Evolutionary conservation across 2,329 filamentous ascomycete genomes (phyloP), one percentile per base, ranked within the genome.

Genomic region (Achaetomium macrosporum): DNA sequence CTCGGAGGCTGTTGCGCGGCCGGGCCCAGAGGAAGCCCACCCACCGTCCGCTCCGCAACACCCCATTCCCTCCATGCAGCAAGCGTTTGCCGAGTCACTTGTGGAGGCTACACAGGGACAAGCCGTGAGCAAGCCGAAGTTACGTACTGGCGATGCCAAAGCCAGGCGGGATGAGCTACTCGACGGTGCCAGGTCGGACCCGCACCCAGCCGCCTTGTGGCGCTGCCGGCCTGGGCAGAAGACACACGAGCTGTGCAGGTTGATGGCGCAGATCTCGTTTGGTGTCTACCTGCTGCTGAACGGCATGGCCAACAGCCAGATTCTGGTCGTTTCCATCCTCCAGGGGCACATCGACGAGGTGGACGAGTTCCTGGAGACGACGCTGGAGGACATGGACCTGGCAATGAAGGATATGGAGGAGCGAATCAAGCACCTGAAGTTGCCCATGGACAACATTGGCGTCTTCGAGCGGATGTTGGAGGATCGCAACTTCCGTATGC

Each of bases 311-410:
- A 95, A 92, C 69, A 95, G 89, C 61, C 88, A 95, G 60, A 78
- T 83, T 33, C 88, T 95, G 66, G 92, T 96, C 12, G 85, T 96
- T 58, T 84, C 79, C 59, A 97, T 97, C 49, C 76, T 97, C 51
- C 90, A 96, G 65, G 84, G 82, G 13, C 92, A 97, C 68, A 93
- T 97, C 56, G 88, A 96, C 65, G 92, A 97, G 68, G 82, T 97
- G 30, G 93, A 97, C 69, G 85, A 87, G 63, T 96, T 96, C 64
- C 74, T 97, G 33, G 89, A 95, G 68, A 83, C 87, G 16, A 87
- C 89, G 0, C 82, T 89, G 41, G 90, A 95, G 62, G 92, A 96
- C 66, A 83, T 96, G 47, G 80, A 87, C 42, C 74, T 90, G 48
- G 89, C 90, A 5, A 80, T 84, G 42, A 76, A 82, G 55, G 93